phyloP scores from a whole-genome alignment of 2,329 filamentous ascomycete genomes.

The Macrophomina phaseolina region DNA sequence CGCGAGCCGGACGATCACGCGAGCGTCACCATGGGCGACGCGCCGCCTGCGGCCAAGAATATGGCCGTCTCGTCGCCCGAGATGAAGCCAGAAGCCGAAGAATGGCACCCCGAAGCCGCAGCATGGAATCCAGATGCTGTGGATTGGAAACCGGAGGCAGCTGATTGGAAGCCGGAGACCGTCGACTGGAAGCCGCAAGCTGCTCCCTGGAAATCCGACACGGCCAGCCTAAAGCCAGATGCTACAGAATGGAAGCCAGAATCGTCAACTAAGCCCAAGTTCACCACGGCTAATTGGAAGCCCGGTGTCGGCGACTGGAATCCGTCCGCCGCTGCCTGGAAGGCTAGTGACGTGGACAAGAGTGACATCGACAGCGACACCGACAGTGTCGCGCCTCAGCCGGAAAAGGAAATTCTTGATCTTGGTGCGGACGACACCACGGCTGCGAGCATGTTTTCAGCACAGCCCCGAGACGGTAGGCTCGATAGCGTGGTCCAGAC shows the following conservation, averaged over 20 bases:
- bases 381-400: slow-evolving; percentile 1
- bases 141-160: neutral
- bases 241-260: too few relatives aligned
- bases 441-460: neutral
- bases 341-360: neutral
- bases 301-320: neutral
- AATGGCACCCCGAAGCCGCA: slow-evolving; percentile 15
- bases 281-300: neutral
- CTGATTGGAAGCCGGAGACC: neutral
- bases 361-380: slow-evolving; percentile 10
- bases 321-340: neutral
- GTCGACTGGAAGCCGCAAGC: neutral
- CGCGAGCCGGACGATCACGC: slow-evolving; percentile 9
- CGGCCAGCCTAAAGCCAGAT: neutral
- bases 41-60: neutral
- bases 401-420: slow-evolving; percentile 15
- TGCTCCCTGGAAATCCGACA: neutral
- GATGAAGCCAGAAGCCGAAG: neutral
- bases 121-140: slow-evolving; percentile 6
- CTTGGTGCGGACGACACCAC: slow-evolving; percentile 14
- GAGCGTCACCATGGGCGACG: slow-evolving; percentile 8
- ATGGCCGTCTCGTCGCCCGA: neutral
- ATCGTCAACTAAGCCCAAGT: too few relatives aligned
- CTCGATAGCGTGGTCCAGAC: neutral
- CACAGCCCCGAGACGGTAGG: neutral